Percentiles rank a stretch among this genome's conserved stretches.
Evolutionary conservation across 208 protist genomes (phyloP).

Genomic region (Acanthamoeba castellanii): DNA sequence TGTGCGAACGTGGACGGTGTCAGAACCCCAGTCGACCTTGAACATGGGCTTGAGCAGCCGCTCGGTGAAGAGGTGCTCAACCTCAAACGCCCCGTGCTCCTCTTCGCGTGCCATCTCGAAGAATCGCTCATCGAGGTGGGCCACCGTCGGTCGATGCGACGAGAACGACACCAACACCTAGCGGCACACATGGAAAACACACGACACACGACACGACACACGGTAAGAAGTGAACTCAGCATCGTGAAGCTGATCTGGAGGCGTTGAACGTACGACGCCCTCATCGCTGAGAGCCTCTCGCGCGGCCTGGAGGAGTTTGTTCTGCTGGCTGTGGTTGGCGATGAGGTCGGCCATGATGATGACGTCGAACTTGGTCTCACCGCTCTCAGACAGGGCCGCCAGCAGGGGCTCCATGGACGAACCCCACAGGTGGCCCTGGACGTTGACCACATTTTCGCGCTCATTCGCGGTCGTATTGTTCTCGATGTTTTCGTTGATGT

Average conservation of each 20-base stretch:
- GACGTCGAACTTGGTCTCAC: constrained; percentile 78
- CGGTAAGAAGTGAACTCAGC: background rate
- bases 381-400: background rate
- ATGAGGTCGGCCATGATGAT: constrained; percentile 81
- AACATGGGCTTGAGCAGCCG: constrained; percentile 76
- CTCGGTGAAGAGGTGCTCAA: constrained; percentile 78
- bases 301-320: constrained; percentile 52
- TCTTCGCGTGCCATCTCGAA: constrained; percentile 63
- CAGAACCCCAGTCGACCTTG: constrained; percentile 77
- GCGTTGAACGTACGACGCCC: background rate
- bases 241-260: background rate
- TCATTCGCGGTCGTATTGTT: background rate
- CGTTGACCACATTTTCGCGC: background rate
- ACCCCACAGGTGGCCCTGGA: constrained; percentile 67
- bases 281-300: constrained; percentile 69
- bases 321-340: constrained; percentile 76
- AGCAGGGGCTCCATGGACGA: constrained; percentile 7
- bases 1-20: constrained; percentile 76
- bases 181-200: background rate
- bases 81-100: constrained; percentile 57
- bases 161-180: constrained; percentile 81
- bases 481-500: constrained; percentile 73
- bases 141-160: constrained; percentile 71
- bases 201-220: background rate
- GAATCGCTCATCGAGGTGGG: constrained; percentile 75